Evolutionary conservation across 2,329 filamentous ascomycete genomes (phyloP), one percentile per base, ranked within the genome.

Genomic region (Sarocladium strictum): DNA sequence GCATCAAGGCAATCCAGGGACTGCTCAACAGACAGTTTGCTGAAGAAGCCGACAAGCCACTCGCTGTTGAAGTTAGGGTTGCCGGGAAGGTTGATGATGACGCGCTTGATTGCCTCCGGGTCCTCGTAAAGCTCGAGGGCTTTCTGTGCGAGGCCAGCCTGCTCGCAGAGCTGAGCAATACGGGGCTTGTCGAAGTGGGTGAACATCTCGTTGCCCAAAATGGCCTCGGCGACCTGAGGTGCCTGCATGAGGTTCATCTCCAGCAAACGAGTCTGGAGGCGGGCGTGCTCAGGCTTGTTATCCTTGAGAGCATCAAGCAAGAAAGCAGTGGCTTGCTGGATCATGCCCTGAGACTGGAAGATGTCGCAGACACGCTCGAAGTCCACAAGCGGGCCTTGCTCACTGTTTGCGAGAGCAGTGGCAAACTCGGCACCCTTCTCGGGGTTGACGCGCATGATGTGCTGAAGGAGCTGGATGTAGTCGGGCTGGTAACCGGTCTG

Each of bases 211-310:
- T 99, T 99, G 61, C 93, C 90, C 38, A 99, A 83, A 62, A 99
- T 99, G 32, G 94, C 94, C 70, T 99, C 95, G 3, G 95, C 94
- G 54, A 99, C 95, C 71, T 97, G 94, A 52, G 94, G 94, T 1
- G 94, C 95, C 62, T 96, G 95, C 72, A 96, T 80, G 59, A 99
- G 75, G 72, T 99, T 99, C 92, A 99, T 97, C 78, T 99, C 95
- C 55, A 99, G 77, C 2, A 99, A 80, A 57, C 94, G 87, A 21
- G 95, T 99, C 73, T 99, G 94, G 37, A 99, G 79, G 61, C 93
- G 86, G 37, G 86, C 93, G 67, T 99, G 92, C 70, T 99, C 94
- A 1, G 91, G 91, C 64, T 86, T 87, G 75, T 99, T 97, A 62
- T 94, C 90, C 71, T 96, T 94, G 32, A 99, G 81, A 2, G 92